Base-by-base conservation (phyloP, 208 protist species). In the Trypanosoma platydactyli region DNA sequence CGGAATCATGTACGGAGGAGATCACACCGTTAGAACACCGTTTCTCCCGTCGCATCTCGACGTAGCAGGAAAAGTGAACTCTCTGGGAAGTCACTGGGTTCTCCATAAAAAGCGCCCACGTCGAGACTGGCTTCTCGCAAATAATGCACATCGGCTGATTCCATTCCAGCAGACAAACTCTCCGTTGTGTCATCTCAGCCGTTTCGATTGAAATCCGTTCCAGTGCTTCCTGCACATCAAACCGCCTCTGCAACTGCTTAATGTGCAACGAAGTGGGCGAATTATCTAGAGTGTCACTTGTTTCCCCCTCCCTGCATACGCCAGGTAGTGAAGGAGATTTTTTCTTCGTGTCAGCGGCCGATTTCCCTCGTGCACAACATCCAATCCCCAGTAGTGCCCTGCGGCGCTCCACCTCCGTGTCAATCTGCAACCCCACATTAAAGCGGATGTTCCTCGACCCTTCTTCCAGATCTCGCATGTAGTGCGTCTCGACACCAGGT, bases 121-220 rank as follows among this genome's bases (percentile, higher is more conserved):
- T 0, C 4, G 30, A 38, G 35, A 64, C 20, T 4, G 58, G 45
- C 5, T 52, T 20, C 25, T 18, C 27, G 35, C 58, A 64, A 24
- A 64, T 42, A 40, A 51, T n/a, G 35, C 58, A 64, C 22, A 16
- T 20, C 22, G 58, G 45, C 4, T 42, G 41, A 15, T 53, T 42
- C 41, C 58, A 53, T 11, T 51, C 25, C 27, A 42, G 0, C 0
- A 64, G 25, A 38, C 25, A 27, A 64, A 53, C 4, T 20, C 35
- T 50, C 44, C 58, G 40, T 27, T 50, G 44, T 25, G 27, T 42
- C 27, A 38, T 52, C 18, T 50, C 58, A n/a, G 25, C 25, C 22
- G 45, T 53, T 40, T 64, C 45, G 25, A 52, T 53, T 15, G 58
- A 52, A 64, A 64, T 64, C 30, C 58, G 49, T 11, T 53, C 16